Percentiles rank a stretch among this genome's conserved stretches.
phyloP scores from a whole-genome alignment of 2,329 filamentous ascomycete genomes.

The Massarina eburnea region DNA sequence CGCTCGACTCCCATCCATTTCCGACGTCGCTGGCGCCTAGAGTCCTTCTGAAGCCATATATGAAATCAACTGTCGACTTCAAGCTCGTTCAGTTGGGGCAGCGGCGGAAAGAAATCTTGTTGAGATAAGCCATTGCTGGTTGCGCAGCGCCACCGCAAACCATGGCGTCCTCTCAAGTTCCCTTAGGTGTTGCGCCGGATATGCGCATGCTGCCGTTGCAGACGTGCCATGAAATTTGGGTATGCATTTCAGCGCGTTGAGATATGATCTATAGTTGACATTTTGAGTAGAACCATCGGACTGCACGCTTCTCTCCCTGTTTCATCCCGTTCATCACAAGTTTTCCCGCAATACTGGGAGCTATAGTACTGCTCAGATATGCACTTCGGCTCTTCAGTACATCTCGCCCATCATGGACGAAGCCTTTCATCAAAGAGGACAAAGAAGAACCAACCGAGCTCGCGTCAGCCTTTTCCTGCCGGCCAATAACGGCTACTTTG shows the following conservation, averaged over 20 bases:
- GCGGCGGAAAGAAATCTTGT: constrained; percentile 22
- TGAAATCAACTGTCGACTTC: constrained; percentile 13
- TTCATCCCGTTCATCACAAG: constrained; percentile 44
- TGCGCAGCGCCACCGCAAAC: constrained; percentile 6
- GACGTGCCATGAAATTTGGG: constrained; percentile 33
- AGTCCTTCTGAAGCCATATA: constrained; percentile 6
- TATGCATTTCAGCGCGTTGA: constrained; percentile 5
- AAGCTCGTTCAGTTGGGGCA: constrained; percentile 19
- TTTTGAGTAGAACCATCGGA: constrained; percentile 31
- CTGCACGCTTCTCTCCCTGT: constrained; percentile 45
- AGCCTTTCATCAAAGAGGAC: constrained; percentile 50
- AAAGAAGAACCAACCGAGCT: constrained; percentile 33
- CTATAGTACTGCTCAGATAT: constrained; percentile 42
- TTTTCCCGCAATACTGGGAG: constrained; percentile 41
- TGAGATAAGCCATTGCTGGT: constrained; percentile 11
- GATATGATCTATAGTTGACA: constrained; percentile 10
- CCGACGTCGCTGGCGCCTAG: not conserved
- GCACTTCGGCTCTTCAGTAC: constrained; percentile 31
- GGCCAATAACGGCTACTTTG: constrained; percentile 29
- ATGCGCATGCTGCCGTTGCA: constrained; percentile 17
- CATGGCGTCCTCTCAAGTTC: constrained; percentile 31
- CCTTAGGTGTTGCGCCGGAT: constrained; percentile 14
- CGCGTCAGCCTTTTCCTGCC: constrained; percentile 27
- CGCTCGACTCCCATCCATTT: not conserved
- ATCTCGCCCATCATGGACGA: constrained; percentile 53